Conservation (phyloP, 495 filamentous ascomycete species). For the Penicillium desertorum region DNA sequence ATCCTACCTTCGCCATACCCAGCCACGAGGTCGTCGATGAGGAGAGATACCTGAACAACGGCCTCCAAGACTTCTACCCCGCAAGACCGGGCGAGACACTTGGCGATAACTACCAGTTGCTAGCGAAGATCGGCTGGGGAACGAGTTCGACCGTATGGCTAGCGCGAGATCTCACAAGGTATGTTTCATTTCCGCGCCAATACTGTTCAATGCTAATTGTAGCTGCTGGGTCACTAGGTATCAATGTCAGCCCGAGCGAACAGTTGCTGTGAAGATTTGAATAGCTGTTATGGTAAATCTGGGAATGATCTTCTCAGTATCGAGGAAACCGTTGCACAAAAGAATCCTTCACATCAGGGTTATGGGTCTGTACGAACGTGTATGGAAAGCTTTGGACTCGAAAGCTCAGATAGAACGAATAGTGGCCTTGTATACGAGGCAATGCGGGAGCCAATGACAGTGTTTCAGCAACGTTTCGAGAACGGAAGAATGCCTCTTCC, state of each 20-base stretch:
- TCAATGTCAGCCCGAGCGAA: neutral
- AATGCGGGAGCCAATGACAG: constrained; percentile 33
- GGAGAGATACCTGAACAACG: constrained; percentile 25
- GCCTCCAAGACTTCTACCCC: constrained; percentile 34
- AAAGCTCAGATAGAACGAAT: neutral
- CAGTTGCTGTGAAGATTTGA: constrained; percentile 41
- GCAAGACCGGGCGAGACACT: constrained; percentile 36
- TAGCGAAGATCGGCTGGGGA: constrained; percentile 39
- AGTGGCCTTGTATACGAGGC: constrained; percentile 24
- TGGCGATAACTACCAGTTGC: constrained; percentile 30
- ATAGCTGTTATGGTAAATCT: constrained; percentile 19
- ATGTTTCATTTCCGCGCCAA: neutral
- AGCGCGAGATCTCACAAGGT: constrained; percentile 27
- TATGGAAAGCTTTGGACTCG: constrained; percentile 8
- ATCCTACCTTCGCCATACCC: neutral
- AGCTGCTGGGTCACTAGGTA: neutral
- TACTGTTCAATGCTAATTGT: too few relatives aligned
- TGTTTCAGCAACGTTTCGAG: constrained; percentile 31
- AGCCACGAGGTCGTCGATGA: constrained; percentile 27
- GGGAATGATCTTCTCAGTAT: constrained; percentile 2
- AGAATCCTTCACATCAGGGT: constrained; percentile 33
- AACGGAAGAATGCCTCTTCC: constrained; percentile 26
- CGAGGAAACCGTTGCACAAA: constrained; percentile 26
- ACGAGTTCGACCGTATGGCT: constrained; percentile 35
- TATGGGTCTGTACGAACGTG: constrained; percentile 21